Conservation (phyloP, 2,329 filamentous ascomycete species). For the Aspergillus aculeatinus region DNA sequence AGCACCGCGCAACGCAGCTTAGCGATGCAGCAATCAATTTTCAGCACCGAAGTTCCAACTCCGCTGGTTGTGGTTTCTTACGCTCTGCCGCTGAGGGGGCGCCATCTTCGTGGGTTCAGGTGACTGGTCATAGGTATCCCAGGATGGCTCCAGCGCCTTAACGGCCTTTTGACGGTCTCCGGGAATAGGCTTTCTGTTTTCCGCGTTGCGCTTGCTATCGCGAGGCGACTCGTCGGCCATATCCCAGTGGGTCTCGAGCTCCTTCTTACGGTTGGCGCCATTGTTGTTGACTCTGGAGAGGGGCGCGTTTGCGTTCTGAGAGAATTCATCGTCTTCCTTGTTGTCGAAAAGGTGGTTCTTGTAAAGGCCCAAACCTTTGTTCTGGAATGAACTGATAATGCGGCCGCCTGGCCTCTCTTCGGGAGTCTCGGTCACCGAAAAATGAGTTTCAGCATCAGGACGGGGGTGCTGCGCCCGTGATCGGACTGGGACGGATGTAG, state of each 20-base stretch:
- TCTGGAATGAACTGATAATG: conserved; percentile 55
- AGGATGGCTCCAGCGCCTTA: conserved; percentile 68
- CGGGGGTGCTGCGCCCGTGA: conserved; percentile 66
- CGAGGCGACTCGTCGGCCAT: conserved; percentile 60
- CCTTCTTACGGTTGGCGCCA: conserved; percentile 68
- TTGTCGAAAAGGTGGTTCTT: conserved; percentile 70
- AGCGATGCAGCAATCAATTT: conserved; percentile 11
- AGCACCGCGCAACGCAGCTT: neutral
- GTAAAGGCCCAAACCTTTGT: conserved; percentile 71
- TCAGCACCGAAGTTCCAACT: conserved; percentile 47
- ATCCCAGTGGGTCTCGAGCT: conserved; percentile 75
- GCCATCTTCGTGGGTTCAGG: conserved; percentile 32
- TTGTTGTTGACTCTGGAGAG: conserved; percentile 68
- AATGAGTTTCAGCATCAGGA: conserved; percentile 77
- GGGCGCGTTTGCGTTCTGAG: conserved; percentile 36
- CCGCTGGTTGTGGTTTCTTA: conserved; percentile 33
- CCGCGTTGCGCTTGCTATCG: conserved; percentile 39
- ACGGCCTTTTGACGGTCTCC: conserved; percentile 67
- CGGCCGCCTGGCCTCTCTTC: conserved; percentile 46
- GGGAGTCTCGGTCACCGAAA: conserved; percentile 78
- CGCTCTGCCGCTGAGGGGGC: conserved; percentile 26
- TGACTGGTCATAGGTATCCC: conserved; percentile 45
- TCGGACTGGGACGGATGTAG: conserved; percentile 46
- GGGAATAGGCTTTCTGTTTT: conserved; percentile 48
- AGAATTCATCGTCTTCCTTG: conserved; percentile 44